Evolutionary conservation across 768 basidiomycete genomes (phyloP).

Genomic region (Albatrellus ellisii): DNA sequence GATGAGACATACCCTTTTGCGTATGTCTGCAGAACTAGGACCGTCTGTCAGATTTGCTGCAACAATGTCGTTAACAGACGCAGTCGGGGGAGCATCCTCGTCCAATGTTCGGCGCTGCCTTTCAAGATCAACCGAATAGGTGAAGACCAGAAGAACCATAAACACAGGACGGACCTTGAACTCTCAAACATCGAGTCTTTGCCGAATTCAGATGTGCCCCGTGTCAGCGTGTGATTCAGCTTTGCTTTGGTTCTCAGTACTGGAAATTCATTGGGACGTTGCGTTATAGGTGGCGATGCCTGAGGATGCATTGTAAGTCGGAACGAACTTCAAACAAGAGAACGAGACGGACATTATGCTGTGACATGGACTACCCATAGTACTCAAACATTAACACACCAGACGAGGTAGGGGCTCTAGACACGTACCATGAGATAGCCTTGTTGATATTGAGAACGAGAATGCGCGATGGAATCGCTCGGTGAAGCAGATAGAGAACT

Average conservation of each 20-base stretch:
- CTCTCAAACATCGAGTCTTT: slow-evolving; percentile 81
- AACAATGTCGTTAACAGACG: slow-evolving; percentile 64
- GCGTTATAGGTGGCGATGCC: slow-evolving; percentile 35
- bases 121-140: neutral
- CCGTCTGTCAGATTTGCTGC: slow-evolving; percentile 37
- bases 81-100: slow-evolving; percentile 71
- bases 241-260: slow-evolving; percentile 73
- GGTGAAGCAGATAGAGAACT: slow-evolving; percentile 36
- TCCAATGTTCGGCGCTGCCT: slow-evolving; percentile 9
- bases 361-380: slow-evolving; percentile 41
- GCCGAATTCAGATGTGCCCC: slow-evolving; percentile 61
- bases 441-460: slow-evolving; percentile 65
- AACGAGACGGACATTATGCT: slow-evolving; percentile 33
- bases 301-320: slow-evolving; percentile 6
- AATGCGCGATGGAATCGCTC: slow-evolving; percentile 57
- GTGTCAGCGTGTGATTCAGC: slow-evolving; percentile 54
- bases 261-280: slow-evolving; percentile 61
- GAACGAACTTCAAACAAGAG: neutral
- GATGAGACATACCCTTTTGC: slow-evolving; percentile 28
- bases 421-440: slow-evolving; percentile 71
- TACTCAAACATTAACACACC: neutral
- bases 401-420: neutral
- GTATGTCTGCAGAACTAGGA: slow-evolving; percentile 26
- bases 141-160: neutral
- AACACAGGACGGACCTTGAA: slow-evolving; percentile 31